These are phyloP conservation scores for Curvularia eragrostidis DNA, from an alignment of 2,329 filamentous ascomycete genomes.

Conservation along the genomic window DNA sequence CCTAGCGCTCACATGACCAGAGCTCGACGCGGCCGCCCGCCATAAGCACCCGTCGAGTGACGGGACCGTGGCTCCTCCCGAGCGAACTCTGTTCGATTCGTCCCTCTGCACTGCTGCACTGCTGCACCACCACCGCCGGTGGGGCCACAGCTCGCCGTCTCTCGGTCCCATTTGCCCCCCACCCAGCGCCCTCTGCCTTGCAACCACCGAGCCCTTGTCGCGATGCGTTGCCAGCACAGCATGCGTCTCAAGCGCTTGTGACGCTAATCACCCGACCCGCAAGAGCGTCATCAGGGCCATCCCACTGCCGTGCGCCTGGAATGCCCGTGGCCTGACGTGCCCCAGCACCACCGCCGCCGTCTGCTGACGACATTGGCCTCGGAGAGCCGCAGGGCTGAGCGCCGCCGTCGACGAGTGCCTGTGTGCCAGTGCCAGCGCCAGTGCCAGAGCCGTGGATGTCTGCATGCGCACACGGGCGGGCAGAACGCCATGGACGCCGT, in stretches of 20 bases:
- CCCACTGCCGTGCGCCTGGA: constrained; percentile 40
- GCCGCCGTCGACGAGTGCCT: no score
- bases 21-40: constrained; percentile 28
- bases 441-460: not conserved
- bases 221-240: constrained; percentile 48
- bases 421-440: no score
- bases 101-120: constrained; percentile 13
- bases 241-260: constrained; percentile 43
- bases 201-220: constrained; percentile 8
- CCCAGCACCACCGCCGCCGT: constrained; percentile 5
- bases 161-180: not conserved
- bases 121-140: constrained; percentile 28
- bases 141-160: no score
- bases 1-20: constrained; percentile 39
- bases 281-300: constrained; percentile 27
- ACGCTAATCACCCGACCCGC: constrained; percentile 37
- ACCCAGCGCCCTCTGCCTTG: not conserved
- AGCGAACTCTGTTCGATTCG: constrained; percentile 42
- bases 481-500: not conserved
- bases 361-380: constrained; percentile 35
- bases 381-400: constrained; percentile 13
- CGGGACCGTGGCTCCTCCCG: constrained; percentile 44
- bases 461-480: not conserved
- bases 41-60: constrained; percentile 16
- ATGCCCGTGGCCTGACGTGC: constrained; percentile 26